Evolutionary conservation across 208 protist species (phyloP), one percentile per base, ranked within the genome.

Genomic region (Tritrichomonas musculus): DNA sequence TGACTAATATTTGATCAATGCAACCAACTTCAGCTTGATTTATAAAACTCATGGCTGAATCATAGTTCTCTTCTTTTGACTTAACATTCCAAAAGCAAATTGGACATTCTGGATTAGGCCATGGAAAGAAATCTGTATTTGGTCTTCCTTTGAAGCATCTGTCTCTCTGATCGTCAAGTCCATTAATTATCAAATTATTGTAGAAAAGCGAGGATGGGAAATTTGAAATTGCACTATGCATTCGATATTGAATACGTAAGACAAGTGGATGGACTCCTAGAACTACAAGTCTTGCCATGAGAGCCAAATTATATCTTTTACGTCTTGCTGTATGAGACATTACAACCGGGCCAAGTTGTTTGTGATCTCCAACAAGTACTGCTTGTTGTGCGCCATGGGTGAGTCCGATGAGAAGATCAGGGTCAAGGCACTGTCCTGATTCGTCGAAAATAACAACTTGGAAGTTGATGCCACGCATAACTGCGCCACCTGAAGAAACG

Each of bases 401-500:
- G 13, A 99, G 92, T 25, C 98, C 97, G 92, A 99, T 98, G 27
- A 99, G 94, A 75, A 94, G 96, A 94, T 99, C 98, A 44, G 98
- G 98, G 94, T 99, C 98, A 27, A 96, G 97, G 27, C 95, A 94
- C 94, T 96, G 95, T 0, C 98, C 99, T 30, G 95, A 94, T 95
- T 99, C 98, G 96, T 99, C 98, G 69, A 99, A 97, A 0, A 99
- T 94, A 20, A 99, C 98, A 60, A 97, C 93, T 22, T 96, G 95
- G 94, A 99, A 99, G 82, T 94, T 93, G 47, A 98, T 96, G 0
- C 84, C 69, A 11, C 41, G 93, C 9, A 99, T 93, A 22, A 98
- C 93, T n/a, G 93, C 95, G 94, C 99, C 98, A 47, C 97, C 98
- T n/a, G 97, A 96, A 50, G 96, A 96, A 44, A 97, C 96, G 95